Evolutionary conservation across 345 rosid genomes (phyloP).

Genomic region (Aquilaria sinensis): DNA sequence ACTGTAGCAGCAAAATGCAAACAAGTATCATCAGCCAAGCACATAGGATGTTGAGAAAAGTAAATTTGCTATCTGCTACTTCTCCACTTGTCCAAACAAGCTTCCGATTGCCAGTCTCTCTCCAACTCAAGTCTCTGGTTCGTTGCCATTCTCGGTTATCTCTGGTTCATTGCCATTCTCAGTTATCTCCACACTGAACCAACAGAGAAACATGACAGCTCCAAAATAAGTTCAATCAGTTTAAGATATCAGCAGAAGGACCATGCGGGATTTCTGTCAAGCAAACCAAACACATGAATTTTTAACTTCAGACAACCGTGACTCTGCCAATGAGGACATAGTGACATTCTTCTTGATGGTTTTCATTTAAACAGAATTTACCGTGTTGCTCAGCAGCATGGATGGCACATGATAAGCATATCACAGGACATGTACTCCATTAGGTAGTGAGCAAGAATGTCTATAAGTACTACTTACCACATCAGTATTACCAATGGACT

Average conservation of each 20-base stretch:
- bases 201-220: neutral
- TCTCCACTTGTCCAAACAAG: slow-evolving; percentile 8
- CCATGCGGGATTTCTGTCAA: too few species aligned
- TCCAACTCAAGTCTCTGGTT: slow-evolving; percentile 7
- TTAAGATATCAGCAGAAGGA: too few species aligned
- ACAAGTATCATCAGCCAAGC: slow-evolving; percentile 15
- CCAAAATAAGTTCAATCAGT: too few species aligned
- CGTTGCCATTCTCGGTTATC: slow-evolving; percentile 20
- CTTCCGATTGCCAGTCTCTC: slow-evolving; percentile 9
- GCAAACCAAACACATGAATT: neutral
- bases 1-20: slow-evolving; percentile 15
- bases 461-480: too few species aligned
- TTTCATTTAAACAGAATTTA: too few species aligned
- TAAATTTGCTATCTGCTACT: neutral
- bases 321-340: too few species aligned
- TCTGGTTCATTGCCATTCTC: slow-evolving; percentile 20
- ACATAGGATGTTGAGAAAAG: slow-evolving; percentile 14
- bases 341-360: too few species aligned
- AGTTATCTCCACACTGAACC: slow-evolving; percentile 28
- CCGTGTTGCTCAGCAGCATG: too few species aligned
- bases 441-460: too few species aligned
- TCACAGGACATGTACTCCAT: too few species aligned
- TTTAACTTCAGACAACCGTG: neutral
- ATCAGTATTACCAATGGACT: too few species aligned
- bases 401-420: too few species aligned